phyloP scores from a whole-genome alignment of 78 protist species.

The Isochrysis galbana region DNA sequence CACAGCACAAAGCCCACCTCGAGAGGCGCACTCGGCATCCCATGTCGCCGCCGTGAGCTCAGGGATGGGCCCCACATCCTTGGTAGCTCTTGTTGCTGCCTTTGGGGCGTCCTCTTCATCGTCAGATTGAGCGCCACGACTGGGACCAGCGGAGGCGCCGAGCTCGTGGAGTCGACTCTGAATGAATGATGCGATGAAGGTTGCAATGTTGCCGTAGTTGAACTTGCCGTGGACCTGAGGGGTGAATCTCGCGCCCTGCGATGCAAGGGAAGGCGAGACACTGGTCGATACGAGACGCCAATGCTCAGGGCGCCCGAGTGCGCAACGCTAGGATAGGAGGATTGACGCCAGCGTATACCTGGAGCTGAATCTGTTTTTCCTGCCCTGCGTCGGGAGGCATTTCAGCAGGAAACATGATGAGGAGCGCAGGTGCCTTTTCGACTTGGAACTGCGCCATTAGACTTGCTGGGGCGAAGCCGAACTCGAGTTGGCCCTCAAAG shows the following conservation, averaged over 20 bases:
- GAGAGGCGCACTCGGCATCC: not conserved
- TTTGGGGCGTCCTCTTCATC: not conserved
- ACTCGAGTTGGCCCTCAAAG: not conserved
- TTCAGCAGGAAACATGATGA: no score
- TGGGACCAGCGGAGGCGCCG: not conserved
- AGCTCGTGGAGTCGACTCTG: not conserved
- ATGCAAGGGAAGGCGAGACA: no score
- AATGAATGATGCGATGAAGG: not conserved
- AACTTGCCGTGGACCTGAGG: not conserved
- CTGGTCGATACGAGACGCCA: no score
- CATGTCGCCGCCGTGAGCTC: not conserved
- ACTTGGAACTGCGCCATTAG: not conserved
- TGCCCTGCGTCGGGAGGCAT: no score
- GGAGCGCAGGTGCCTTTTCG: not conserved
- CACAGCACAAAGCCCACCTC: not conserved
- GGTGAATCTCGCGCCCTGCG: not conserved
- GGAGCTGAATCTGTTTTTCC: no score
- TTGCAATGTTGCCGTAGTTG: not conserved
- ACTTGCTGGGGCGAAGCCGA: not conserved
- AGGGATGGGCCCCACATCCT: not conserved
- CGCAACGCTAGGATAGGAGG: no score
- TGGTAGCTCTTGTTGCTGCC: not conserved
- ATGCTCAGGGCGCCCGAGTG: no score
- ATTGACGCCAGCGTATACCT: no score
- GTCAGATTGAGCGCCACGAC: not conserved